A percentile compares a stretch with the other conserved stretches of the same genome.
These are phyloP conservation scores for Sugiyamaella castrensis DNA, from an alignment of 1,139 yeast species.

Conservation along the genomic window DNA sequence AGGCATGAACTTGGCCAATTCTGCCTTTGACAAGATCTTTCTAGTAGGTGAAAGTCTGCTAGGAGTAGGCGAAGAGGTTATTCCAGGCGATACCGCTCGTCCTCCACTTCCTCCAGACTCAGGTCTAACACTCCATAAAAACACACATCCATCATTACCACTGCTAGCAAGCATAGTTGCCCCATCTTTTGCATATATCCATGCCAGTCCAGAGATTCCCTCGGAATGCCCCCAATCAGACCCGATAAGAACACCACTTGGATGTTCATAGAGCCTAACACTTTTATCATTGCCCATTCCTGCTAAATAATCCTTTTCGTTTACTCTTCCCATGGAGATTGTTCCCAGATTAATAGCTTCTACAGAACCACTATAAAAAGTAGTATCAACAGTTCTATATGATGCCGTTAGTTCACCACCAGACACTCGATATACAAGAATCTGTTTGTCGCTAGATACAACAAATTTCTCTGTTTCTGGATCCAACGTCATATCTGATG, in stretches of 20 bases:
- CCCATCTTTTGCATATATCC: constrained; percentile 28
- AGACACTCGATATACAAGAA: constrained; percentile 42
- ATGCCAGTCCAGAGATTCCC: constrained; percentile 45
- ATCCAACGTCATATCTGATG: constrained; percentile 39
- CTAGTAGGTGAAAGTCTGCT: constrained; percentile 19
- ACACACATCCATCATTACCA: constrained; percentile 33
- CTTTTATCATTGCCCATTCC: constrained; percentile 59
- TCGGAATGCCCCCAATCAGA: constrained; percentile 69
- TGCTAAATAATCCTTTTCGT: constrained; percentile 30
- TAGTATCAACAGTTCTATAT: constrained; percentile 41
- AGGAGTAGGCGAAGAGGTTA: constrained; percentile 7
- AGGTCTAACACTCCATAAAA: constrained; percentile 26
- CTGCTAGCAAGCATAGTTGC: constrained; percentile 27
- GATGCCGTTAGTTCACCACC: constrained; percentile 41
- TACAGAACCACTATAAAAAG: constrained; percentile 22
- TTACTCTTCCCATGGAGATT: constrained; percentile 23
- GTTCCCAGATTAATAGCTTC: constrained; percentile 31
- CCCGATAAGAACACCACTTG: constrained; percentile 46
- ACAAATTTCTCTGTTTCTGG: constrained; percentile 37
- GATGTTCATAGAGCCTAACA: constrained; percentile 48
- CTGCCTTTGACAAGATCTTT: constrained; percentile 28
- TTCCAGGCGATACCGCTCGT: background rate
- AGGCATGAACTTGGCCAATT: constrained; percentile 25
- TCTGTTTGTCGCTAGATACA: constrained; percentile 51
- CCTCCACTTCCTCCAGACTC: background rate